A percentile compares a stretch with the other conserved stretches of the same genome.
Evolutionary conservation across 2,329 filamentous ascomycete species (phyloP).

Genomic region (Calonectria ilicicola): DNA sequence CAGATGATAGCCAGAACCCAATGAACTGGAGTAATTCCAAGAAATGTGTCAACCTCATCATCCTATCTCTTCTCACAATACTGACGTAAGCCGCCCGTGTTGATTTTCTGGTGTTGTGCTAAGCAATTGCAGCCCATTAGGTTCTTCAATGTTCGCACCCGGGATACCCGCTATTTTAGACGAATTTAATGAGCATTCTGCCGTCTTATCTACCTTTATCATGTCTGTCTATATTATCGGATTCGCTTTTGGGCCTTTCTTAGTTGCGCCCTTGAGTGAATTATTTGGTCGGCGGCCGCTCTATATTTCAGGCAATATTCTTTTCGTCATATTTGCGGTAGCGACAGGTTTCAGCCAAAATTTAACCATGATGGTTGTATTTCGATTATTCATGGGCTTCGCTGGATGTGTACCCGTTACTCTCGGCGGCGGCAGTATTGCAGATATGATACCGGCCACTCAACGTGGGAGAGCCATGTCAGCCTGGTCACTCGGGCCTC

Average conservation of each 20-base stretch:
- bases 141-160: constrained; percentile 47
- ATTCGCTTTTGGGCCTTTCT: constrained; percentile 68
- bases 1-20: constrained; percentile 68
- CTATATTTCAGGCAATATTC: constrained; percentile 54
- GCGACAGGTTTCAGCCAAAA: constrained; percentile 64
- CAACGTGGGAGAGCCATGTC: constrained; percentile 74
- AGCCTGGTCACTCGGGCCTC: constrained; percentile 71
- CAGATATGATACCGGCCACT: constrained; percentile 71
- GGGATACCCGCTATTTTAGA: constrained; percentile 60
- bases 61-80: constrained; percentile 45
- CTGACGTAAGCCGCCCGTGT: constrained; percentile 29
- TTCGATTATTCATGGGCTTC: constrained; percentile 71
- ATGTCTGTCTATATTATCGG: constrained; percentile 61
- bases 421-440: constrained; percentile 74
- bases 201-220: constrained; percentile 56
- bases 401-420: constrained; percentile 73
- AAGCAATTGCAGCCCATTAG: constrained; percentile 28
- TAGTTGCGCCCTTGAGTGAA: constrained; percentile 74
- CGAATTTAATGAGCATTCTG: constrained; percentile 53
- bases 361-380: constrained; percentile 71
- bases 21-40: constrained; percentile 71
- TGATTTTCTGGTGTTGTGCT: constrained; percentile 15
- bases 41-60: constrained; percentile 49
- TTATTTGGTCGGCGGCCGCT: constrained; percentile 65
- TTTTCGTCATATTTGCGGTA: constrained; percentile 65